Evolutionary conservation across 2,329 filamentous ascomycete species (phyloP).

Genomic region (Aureobasidium lini): DNA sequence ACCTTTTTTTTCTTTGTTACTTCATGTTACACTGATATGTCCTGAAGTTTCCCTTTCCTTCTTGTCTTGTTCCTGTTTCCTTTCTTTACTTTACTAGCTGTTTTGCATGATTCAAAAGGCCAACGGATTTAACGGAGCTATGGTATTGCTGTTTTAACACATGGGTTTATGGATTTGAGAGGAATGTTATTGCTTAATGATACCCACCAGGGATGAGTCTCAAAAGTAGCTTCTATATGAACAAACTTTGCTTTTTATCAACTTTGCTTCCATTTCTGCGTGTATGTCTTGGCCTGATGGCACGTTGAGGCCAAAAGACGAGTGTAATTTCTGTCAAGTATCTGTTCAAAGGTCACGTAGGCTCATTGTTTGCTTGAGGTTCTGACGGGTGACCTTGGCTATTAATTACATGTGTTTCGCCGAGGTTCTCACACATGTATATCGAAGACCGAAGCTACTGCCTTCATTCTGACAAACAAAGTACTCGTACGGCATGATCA

Average conservation of each 20-base stretch:
- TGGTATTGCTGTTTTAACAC: background rate
- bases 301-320: too few species aligned
- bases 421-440: too few species aligned
- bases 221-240: background rate
- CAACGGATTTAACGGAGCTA: background rate
- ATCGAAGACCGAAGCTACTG: too few species aligned
- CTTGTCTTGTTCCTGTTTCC: background rate
- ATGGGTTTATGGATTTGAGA: background rate
- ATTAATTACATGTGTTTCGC: too few species aligned
- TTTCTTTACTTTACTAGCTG: background rate
- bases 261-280: too few species aligned
- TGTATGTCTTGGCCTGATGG: too few species aligned
- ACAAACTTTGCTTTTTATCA: constrained; percentile 1
- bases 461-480: too few species aligned
- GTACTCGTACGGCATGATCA: background rate
- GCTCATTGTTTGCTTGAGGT: too few species aligned
- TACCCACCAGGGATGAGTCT: background rate
- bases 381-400: too few species aligned
- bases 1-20: background rate
- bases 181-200: background rate
- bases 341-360: too few species aligned
- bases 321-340: too few species aligned
- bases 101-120: background rate
- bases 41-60: background rate
- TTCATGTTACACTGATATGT: background rate